Conservation (phyloP, 768 basidiomycete genomes). For the Amanita muscaria region DNA sequence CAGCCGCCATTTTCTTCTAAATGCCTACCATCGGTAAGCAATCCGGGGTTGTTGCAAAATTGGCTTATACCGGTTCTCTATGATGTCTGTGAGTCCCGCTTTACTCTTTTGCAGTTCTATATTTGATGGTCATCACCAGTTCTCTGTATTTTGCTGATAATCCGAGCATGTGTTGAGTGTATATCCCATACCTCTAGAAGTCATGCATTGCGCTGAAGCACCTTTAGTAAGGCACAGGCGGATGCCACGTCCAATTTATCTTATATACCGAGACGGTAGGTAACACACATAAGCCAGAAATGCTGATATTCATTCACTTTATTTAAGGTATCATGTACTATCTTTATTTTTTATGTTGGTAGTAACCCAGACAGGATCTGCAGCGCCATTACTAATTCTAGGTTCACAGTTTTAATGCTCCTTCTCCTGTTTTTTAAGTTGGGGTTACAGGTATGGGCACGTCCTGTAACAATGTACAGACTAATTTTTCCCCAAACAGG, state of each 20-base stretch:
- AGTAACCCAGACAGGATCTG: not conserved
- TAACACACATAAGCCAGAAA: not conserved
- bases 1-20: not conserved
- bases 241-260: not conserved
- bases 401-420: not conserved
- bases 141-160: not conserved
- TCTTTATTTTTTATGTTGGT: slow-evolving; percentile 1
- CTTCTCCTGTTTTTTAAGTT: not conserved
- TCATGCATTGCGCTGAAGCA: not conserved
- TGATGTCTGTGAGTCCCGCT: not conserved
- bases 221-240: not conserved
- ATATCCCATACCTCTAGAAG: not conserved
- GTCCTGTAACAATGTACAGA: not conserved
- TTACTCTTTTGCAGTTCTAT: not conserved
- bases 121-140: not conserved
- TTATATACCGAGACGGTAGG: slow-evolving; percentile 7
- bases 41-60: no score
- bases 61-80: no score
- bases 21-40: no score
- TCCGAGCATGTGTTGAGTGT: slow-evolving; percentile 1
- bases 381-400: not conserved
- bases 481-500: not conserved
- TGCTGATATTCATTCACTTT: not conserved
- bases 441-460: not conserved
- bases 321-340: slow-evolving; percentile 4